phyloP scores from a whole-genome alignment of 225 moss, liverwort and hornwort species.

The Marchantia paleacea region DNA sequence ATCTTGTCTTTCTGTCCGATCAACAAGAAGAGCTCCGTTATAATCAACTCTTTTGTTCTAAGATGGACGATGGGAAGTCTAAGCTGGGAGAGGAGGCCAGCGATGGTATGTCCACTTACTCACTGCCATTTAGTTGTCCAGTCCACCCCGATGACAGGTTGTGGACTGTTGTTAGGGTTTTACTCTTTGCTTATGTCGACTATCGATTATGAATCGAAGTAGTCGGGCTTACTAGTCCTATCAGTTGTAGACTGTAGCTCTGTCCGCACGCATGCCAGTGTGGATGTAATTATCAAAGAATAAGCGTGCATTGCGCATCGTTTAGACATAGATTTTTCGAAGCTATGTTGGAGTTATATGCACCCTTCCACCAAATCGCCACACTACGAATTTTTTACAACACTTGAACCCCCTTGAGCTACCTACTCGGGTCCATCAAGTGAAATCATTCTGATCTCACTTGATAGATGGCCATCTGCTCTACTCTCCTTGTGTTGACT shows the following conservation, averaged over 20 bases:
- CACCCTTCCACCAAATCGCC: too few species aligned
- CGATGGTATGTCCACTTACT: slow-evolving; percentile 9
- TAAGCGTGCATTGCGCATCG: not conserved
- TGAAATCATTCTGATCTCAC: not conserved
- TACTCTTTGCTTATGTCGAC: not conserved
- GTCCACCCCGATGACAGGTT: not conserved
- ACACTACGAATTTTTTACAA: too few species aligned
- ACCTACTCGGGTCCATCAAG: not conserved
- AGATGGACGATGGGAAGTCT: slow-evolving; percentile 1
- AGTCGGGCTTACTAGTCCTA: not conserved
- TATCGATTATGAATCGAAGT: not conserved
- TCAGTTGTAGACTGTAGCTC: not conserved
- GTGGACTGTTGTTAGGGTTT: slow-evolving; percentile 13
- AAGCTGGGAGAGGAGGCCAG: slow-evolving; percentile 9
- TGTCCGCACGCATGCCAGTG: too few species aligned
- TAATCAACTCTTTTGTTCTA: not conserved
- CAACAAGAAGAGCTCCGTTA: too few species aligned
- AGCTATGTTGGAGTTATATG: not conserved
- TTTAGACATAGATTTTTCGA: not conserved
- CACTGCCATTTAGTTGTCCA: not conserved
- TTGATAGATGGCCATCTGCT: too few species aligned
- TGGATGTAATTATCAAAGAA: not conserved
- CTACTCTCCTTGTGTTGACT: too few species aligned
- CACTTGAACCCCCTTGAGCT: too few species aligned
- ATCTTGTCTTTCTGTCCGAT: too few species aligned